Evolutionary conservation across 2,329 filamentous ascomycete species (phyloP).

Genomic region (Cladosporium sp.): DNA sequence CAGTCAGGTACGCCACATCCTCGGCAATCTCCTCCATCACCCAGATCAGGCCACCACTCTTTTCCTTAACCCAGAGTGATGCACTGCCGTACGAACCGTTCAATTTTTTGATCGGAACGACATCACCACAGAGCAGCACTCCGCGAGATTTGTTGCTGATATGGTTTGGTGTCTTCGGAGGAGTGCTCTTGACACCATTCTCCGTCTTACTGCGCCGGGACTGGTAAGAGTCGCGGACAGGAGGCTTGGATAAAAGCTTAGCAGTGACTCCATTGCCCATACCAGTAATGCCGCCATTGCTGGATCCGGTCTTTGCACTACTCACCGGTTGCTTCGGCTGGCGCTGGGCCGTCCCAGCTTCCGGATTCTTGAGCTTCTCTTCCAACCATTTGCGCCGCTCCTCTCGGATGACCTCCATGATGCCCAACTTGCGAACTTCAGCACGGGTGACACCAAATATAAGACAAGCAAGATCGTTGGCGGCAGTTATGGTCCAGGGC

Average conservation of each 20-base stretch:
- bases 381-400: conserved; percentile 87
- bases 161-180: conserved; percentile 54
- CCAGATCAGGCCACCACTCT: conserved; percentile 90
- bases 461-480: conserved; percentile 92
- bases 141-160: conserved; percentile 73
- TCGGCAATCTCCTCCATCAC: conserved; percentile 97
- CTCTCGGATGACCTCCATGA: conserved; percentile 87
- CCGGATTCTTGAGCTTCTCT: conserved; percentile 68
- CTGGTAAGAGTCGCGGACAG: conserved; percentile 51
- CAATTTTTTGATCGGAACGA: conserved; percentile 95
- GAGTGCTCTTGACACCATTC: conserved; percentile 50
- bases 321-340: conserved; percentile 21
- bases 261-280: conserved; percentile 84
- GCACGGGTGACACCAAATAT: conserved; percentile 99
- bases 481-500: conserved; percentile 93
- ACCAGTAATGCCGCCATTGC: conserved; percentile 43
- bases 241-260: conserved; percentile 77
- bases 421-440: conserved; percentile 90
- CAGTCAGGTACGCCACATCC: conserved; percentile 71
- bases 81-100: conserved; percentile 89
- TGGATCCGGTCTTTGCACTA: conserved; percentile 25
- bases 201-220: conserved; percentile 60
- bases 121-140: conserved; percentile 89
- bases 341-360: conserved; percentile 32
- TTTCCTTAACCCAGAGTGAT: conserved; percentile 98